phyloP scores from a whole-genome alignment of 352 stramenopile species.

The Aphanomyces invadans region DNA sequence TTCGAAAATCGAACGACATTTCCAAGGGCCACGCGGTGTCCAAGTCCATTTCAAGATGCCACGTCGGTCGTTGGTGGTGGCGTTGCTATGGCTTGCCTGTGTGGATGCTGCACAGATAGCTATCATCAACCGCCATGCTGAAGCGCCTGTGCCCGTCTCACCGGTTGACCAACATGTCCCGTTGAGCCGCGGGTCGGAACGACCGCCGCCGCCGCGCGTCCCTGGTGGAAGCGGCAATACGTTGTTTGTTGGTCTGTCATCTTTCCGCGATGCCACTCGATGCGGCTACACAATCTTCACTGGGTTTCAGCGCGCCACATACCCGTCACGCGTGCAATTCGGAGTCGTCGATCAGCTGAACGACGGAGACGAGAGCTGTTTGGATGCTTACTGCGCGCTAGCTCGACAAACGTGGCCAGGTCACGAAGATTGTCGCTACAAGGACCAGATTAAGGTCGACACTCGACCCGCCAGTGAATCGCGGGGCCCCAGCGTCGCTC shows the following conservation, averaged over 20 bases:
- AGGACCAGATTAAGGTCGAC: slow-evolving; percentile 9
- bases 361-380: neutral
- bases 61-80: neutral
- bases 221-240: neutral
- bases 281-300: slow-evolving; percentile 20
- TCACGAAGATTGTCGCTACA: neutral
- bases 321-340: slow-evolving; percentile 3
- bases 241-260: slow-evolving; percentile 11
- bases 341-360: slow-evolving; percentile 9
- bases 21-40: too few species aligned
- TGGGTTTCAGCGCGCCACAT: slow-evolving; percentile 1
- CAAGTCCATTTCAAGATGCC: too few species aligned
- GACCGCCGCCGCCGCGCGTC: slow-evolving; percentile 9
- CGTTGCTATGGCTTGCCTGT: neutral
- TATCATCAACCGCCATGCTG: neutral
- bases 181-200: neutral
- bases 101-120: neutral
- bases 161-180: neutral
- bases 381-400: slow-evolving; percentile 18
- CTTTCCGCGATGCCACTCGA: slow-evolving; percentile 10
- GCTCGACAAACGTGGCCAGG: neutral
- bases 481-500: neutral
- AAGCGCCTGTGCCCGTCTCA: neutral
- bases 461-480: neutral
- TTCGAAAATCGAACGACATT: too few species aligned